Evolutionary conservation across 2,329 filamentous ascomycete genomes (phyloP).

Genomic region (Fusarium luffae): DNA sequence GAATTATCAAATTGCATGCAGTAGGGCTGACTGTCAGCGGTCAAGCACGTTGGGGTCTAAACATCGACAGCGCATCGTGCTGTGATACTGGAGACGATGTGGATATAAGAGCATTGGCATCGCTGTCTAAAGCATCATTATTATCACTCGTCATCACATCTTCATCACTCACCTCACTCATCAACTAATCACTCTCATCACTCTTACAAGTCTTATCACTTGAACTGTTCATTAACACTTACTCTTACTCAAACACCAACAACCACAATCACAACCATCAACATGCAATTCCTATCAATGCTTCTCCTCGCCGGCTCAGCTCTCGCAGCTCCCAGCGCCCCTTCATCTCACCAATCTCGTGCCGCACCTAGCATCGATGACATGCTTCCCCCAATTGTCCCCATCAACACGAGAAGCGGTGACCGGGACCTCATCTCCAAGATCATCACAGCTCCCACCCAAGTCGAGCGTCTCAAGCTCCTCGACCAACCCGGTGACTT

Average conservation of each 20-base stretch:
- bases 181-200: neutral
- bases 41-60: neutral
- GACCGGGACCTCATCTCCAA: constrained; percentile 46
- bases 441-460: constrained; percentile 47
- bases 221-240: neutral
- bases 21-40: neutral
- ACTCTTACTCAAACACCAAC: too few species aligned
- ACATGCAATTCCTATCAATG: neutral
- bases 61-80: neutral
- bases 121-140: neutral
- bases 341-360: neutral
- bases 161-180: neutral
- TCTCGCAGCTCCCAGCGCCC: constrained; percentile 12
- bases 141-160: neutral
- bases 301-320: constrained; percentile 8
- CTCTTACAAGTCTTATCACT: neutral
- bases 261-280: neutral
- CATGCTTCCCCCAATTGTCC: constrained; percentile 20
- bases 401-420: constrained; percentile 26
- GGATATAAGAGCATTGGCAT: neutral
- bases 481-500: constrained; percentile 20
- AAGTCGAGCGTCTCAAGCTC: constrained; percentile 48
- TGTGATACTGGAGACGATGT: neutral
- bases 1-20: neutral
- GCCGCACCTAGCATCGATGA: constrained; percentile 8